Conservation (phyloP, 345 rosid species). For the Crucihimalaya himalaica region DNA sequence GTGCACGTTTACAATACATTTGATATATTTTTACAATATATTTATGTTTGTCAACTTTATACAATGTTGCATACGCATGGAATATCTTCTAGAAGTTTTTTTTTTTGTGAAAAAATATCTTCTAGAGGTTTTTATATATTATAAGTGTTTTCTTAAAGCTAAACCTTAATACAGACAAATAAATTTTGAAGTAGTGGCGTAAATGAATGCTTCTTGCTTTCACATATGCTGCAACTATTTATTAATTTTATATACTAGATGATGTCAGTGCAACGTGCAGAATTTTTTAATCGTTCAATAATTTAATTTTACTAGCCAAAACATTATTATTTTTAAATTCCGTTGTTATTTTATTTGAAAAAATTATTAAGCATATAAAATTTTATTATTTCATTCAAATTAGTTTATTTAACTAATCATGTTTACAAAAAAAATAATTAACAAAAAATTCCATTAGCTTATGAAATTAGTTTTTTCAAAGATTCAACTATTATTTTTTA, state of each 20-base stretch:
- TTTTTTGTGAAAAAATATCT: no score
- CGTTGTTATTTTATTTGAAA: not conserved
- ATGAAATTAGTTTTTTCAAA: no score
- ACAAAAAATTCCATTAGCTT: no score
- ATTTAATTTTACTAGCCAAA: no score
- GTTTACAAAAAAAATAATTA: not conserved
- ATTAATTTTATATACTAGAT: not conserved
- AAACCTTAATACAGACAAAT: not conserved
- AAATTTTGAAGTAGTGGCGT: not conserved
- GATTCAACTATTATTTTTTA: no score
- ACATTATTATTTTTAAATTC: no score
- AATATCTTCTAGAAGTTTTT: not conserved
- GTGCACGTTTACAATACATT: slow-evolving; percentile 18
- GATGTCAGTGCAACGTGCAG: not conserved
- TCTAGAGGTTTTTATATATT: not conserved
- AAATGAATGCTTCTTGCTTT: not conserved
- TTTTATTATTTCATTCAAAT: no score
- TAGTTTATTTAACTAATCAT: no score
- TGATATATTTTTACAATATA: not conserved
- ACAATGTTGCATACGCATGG: not conserved
- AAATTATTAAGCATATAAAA: no score
- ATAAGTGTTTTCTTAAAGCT: no score
- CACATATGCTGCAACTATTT: not conserved
- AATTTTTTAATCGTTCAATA: no score
- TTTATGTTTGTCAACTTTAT: no score